Base-by-base conservation (phyloP, 2,329 filamentous ascomycete species). In the Aspergillus vadensis region DNA sequence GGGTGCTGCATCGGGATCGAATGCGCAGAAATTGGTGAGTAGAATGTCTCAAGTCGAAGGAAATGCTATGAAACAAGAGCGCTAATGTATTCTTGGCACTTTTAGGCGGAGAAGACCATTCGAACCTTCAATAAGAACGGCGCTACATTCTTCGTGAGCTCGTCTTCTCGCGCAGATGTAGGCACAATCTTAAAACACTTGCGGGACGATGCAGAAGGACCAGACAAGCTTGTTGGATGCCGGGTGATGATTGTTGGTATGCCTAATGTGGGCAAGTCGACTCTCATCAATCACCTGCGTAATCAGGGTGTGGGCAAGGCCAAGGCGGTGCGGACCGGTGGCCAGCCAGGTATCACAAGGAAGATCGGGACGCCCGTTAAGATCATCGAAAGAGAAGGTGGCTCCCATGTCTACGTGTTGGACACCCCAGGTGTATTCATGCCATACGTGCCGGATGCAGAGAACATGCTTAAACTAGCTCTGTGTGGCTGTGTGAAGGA, bases 251-350 rank as follows among this genome's bases (percentile, higher is more conserved):
- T 98, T 0, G 93, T 98, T 14, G 95, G 95, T 58, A 97, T 99
- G 93, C 95, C 95, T 38, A 99, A 99, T 73, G 91, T 97, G 0
- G 95, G 95, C 38, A 99, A 99, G 78, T 96, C 91, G 50, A 92
- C 93, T 1, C 82, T 99, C n/a, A 86, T 99, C 44, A 99, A 99
- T 75, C 86, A 88, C 15, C 83, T 98, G 52, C 88, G 95, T 19
- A 85, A 82, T 43, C 81, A 83, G 17, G 91, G 92, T 43, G 84
- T 91, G 66, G 78, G 83, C 19, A 76, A 74, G 61, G 72, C 69
- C n/a, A 96, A 94, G 74, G 93, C 88, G 1, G 91, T 93, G 39
- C 83, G 81, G 63, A 97, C 93, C 1, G 95, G 95, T 9, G 88
- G 89, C 10, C 88, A 97, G 70, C 93, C 95, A 2, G 95, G 95